Base-by-base conservation (phyloP, 331 rosid species). In the Pyracantha coccinea region DNA sequence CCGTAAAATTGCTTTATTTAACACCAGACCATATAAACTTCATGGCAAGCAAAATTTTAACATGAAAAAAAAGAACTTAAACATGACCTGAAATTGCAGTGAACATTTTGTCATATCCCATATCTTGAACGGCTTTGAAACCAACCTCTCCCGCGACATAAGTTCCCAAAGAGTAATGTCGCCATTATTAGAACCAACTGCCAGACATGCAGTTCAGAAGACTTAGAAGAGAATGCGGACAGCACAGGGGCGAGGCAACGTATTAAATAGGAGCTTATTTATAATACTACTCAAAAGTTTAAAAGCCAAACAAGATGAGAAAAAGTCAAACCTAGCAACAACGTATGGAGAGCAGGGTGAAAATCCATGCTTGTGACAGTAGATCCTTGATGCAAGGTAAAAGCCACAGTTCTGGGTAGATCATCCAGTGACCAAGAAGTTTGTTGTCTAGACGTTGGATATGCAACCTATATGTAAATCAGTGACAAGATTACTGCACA, bases 321-420 rank as follows among this genome's bases (percentile, higher is more conserved):
- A 65, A 62, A 31, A 52, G 60, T 27, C 85, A 65, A 82, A 91
- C 98, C 98, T 73, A 93, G 90, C 75, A 93, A 91, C 77, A 93
- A 83, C 58, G 86, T 82, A 44, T 83, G 89, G 66, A 85, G 92
- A 70, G 90, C 76, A 62, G 97, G 98, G 81, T 91, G 97, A 83
- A 93, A 93, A 78, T 93, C 98, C 98, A 93, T 88, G 98, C 98
- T 93, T 75, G 91, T 83, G 70, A 93, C 89, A 57, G 84, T 60
- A 69, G 93, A 89, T 25, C 98, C 98, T 85, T 91, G 98, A 79
- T 78, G 96, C 86, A 86, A 60, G 62, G 87, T 79, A 82, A 81
- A 68, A 50, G 96, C 93, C 65, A 93, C 92, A 2, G 87, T 78
- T 89, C 88, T 85, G 4, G 98, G 98, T 52, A 93, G 86, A 76